Percentiles rank a stretch among this genome's conserved stretches.
These are phyloP conservation scores for Magnaporthiopsis rhizophila DNA, from an alignment of 2,329 filamentous ascomycete species.

Conservation along the genomic window DNA sequence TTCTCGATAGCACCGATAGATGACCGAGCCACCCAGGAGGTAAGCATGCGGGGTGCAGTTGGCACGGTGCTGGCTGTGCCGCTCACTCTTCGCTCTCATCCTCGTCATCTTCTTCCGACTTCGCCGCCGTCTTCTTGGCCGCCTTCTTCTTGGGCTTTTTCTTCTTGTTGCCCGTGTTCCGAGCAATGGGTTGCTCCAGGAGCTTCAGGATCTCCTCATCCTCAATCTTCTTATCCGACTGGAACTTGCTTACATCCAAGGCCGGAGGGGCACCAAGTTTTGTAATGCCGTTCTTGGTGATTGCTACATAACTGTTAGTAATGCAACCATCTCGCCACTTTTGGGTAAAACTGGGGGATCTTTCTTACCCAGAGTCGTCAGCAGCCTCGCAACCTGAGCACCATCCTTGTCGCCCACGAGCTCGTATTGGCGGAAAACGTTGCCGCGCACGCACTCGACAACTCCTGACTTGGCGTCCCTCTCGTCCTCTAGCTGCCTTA, in stretches of 20 bases:
- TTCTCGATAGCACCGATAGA: not conserved
- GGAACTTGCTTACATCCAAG: constrained; percentile 71
- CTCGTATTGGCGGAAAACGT: constrained; percentile 93
- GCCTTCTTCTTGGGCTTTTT: constrained; percentile 79
- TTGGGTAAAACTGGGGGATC: not conserved
- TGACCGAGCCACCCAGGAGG: not conserved
- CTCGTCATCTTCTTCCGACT: constrained; percentile 23
- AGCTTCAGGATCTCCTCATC: constrained; percentile 95
- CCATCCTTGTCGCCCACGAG: constrained; percentile 90
- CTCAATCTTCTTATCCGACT: constrained; percentile 96
- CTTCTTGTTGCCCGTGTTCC: constrained; percentile 87
- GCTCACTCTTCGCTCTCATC: constrained; percentile 25
- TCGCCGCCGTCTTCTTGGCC: constrained; percentile 37
- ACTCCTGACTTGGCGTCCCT: constrained; percentile 91
- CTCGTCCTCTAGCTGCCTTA: constrained; percentile 95
- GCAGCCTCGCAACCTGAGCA: constrained; percentile 72
- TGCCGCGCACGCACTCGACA: constrained; percentile 88
- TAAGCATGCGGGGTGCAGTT: not conserved
- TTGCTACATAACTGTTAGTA: constrained; percentile 48
- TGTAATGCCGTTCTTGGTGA: constrained; percentile 95
- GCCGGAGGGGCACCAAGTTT: constrained; percentile 71
- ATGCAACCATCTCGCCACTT: not conserved
- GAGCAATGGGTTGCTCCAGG: constrained; percentile 76
- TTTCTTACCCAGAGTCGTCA: constrained; percentile 84
- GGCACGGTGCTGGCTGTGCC: constrained; percentile 19